These are phyloP conservation scores for Penicillium glabrum DNA, from an alignment of 2,329 filamentous ascomycete genomes.

Conservation along the genomic window DNA sequence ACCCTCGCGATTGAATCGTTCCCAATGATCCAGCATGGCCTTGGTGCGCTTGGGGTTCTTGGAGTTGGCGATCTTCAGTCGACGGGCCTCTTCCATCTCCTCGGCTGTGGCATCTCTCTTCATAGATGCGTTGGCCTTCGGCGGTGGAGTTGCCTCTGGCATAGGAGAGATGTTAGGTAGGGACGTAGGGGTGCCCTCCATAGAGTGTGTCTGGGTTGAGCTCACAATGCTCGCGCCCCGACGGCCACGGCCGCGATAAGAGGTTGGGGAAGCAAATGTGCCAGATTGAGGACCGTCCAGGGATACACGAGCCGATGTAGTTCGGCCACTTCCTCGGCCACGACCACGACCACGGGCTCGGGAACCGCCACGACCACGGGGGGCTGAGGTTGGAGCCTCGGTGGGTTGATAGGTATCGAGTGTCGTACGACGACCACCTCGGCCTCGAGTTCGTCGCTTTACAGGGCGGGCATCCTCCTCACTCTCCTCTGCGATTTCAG, in stretches of 20 bases:
- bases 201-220: not conserved
- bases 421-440: slow-evolving; percentile 24
- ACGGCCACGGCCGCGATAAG: slow-evolving; percentile 23
- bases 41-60: slow-evolving; percentile 47
- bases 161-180: slow-evolving; percentile 14
- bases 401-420: slow-evolving; percentile 24
- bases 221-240: slow-evolving; percentile 19
- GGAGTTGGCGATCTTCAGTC: slow-evolving; percentile 42
- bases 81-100: slow-evolving; percentile 33
- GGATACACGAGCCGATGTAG: slow-evolving; percentile 19
- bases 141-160: slow-evolving; percentile 12
- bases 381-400: slow-evolving; percentile 14
- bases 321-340: slow-evolving; percentile 28
- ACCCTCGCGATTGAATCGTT: slow-evolving; percentile 43
- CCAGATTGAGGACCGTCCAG: slow-evolving; percentile 20
- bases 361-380: slow-evolving; percentile 21
- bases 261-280: slow-evolving; percentile 10
- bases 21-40: slow-evolving; percentile 48
- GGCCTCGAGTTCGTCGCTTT: slow-evolving; percentile 36
- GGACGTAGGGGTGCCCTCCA: slow-evolving; percentile 5
- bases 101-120: slow-evolving; percentile 22
- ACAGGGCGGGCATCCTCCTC: slow-evolving; percentile 29
- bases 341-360: slow-evolving; percentile 31
- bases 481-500: slow-evolving; percentile 27
- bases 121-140: slow-evolving; percentile 9